Evolutionary conservation across 805 yeast genomes (phyloP), one percentile per base, ranked within the genome.

Genomic region (Yarrowia sp.): DNA sequence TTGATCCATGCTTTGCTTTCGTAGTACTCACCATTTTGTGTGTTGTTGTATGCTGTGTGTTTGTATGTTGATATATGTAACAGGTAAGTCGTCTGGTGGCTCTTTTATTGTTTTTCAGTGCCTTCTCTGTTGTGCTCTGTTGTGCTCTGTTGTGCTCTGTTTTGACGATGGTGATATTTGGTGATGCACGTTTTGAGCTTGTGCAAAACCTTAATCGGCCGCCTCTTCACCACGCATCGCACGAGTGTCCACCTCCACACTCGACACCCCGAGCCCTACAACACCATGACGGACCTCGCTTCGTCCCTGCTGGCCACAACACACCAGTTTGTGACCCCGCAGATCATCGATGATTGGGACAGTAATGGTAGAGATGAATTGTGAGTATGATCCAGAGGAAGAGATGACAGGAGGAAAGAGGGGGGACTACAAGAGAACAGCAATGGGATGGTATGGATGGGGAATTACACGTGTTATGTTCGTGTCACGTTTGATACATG

Each of bases 291-390:
- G 17, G 65, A 36, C 32, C 18, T 39, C 36, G 66, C 65, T 36
- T 22, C 33, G 41, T 51, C 66, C 3, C 17, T 43, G 43, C 58
- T 43, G 35, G 67, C 62, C 32, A 48, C 64, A 57, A 41, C 38
- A 22, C 41, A 55, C 43, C 58, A 66, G 41, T 38, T 43, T 41
- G 61, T 66, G 28, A 60, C 70, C 15, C 57, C 44, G 31, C 39
- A 36, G 36, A 48, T 66, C 18, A 32, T 68, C 33, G 64, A 65
- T 14, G 65, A 42, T 11, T 68, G 69, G 70, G 68, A 66, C 17
- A 32, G 33, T 5, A 36, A 47, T 13, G 70, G 70, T 3, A 38
- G 38, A 3, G 67, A 66, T 38, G 50, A 50, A 14, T 22, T 68
- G 70, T 68, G 67, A 50, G 70, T 67, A 33, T 35, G 38, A 35